Evolutionary conservation across 1,284 basidiomycete genomes (phyloP), one percentile per base, ranked within the genome.

Genomic region (Papiliotrema fonsecae): DNA sequence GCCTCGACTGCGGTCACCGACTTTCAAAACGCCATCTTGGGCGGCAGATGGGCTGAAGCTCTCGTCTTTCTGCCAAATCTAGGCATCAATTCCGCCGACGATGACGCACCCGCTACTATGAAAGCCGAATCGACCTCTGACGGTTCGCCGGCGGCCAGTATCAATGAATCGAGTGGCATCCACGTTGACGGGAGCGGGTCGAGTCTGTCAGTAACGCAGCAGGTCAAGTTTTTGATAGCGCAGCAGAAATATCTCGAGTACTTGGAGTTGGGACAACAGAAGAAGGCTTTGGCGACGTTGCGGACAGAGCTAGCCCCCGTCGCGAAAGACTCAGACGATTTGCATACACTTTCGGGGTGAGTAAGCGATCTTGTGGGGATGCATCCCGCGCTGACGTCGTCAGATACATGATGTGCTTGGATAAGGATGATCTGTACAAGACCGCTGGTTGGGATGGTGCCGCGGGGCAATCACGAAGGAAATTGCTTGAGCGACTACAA

Each of bases 201-300:
- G 18, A 31, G 41, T n/a, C 19, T 13, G 19, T 24, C 39, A 14
- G 13, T 47, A 4, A 51, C 53, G 36, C 68, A 94, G 85, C 82
- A 86, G 61, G 85, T 88, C 19, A 84, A 80, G 55, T 96, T 94
- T 72, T 77, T 93, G 56, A 86, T 98, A 50, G 85, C 85, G 51
- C 86, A 88, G 74, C 94, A 98, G 79, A 93, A 96, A 75, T 98
- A 97, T 70, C 79, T 98, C 37, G 94, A 98, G 67, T 78, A 89
- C n/a, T 78, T 98, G 42, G 94, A 97, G 65, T 78, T 82, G 2
- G 81, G 82, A 54, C 85, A 86, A 72, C 86, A 84, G 11, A 87
- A 88, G 46, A 81, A 82, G 58, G 94, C 96, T 10, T 75, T 98
- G 34, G 80, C 84, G 34, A 86, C 96, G 4, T 77, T 98, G 42